phyloP scores from a whole-genome alignment of 176 grass and related monocot species.

The Aegilops tauschii region DNA sequence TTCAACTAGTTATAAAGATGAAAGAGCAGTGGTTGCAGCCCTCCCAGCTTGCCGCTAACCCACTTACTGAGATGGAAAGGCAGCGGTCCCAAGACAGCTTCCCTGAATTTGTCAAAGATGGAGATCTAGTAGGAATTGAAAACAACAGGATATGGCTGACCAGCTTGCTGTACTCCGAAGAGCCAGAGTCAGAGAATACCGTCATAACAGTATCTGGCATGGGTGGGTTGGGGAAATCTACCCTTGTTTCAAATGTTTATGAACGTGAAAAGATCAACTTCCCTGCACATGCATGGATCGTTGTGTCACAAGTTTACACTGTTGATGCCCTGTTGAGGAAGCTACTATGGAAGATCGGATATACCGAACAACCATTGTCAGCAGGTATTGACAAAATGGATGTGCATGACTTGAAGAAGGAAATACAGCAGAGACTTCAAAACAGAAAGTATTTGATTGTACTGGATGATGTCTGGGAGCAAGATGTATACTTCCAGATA shows the following conservation, averaged over 20 bases:
- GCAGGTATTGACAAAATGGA: conserved; percentile 23
- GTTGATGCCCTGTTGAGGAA: conserved; percentile 19
- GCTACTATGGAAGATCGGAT: conserved; percentile 24
- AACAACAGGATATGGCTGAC: conserved; percentile 20
- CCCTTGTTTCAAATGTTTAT: conserved; percentile 46
- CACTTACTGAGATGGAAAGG: conserved; percentile 15
- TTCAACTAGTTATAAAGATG: conserved; percentile 22
- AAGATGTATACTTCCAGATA: conserved; percentile 45
- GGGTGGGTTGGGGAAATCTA: conserved; percentile 42
- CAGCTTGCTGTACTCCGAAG: conserved; percentile 24
- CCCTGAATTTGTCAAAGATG: conserved; percentile 43
- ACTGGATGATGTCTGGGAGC: conserved; percentile 72
- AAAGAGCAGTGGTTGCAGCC: conserved; percentile 36
- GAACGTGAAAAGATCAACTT: conserved; percentile 46
- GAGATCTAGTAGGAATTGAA: conserved; percentile 36
- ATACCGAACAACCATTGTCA: background rate
- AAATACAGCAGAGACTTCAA: conserved; percentile 21
- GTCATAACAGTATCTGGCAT: conserved; percentile 45
- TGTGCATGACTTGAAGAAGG: conserved; percentile 34
- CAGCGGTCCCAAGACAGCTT: conserved; percentile 29
- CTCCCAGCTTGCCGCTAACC: conserved; percentile 22
- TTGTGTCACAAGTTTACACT: conserved; percentile 35
- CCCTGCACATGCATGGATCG: conserved; percentile 27
- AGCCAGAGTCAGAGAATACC: conserved; percentile 2
- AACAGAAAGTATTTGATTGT: conserved; percentile 59